Evolutionary conservation across 306 rosid species (phyloP).

Genomic region (Geum urbanum): DNA sequence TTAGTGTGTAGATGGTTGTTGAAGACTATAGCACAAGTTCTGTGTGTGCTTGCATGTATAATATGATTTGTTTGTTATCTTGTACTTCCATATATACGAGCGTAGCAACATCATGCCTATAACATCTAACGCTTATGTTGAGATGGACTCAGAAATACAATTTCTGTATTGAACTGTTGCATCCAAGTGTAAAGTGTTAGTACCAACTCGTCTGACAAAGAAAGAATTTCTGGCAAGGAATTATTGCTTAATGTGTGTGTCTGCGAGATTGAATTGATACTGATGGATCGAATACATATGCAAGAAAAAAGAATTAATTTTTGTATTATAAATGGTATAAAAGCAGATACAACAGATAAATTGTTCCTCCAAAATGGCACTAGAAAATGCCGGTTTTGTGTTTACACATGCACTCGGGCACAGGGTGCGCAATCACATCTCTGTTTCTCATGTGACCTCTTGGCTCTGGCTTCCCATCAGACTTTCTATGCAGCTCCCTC

Average conservation of each 20-base stretch:
- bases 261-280: neutral
- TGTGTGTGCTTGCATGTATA: too few species aligned
- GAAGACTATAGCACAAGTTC: too few species aligned
- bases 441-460: conserved; percentile 37
- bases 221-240: neutral
- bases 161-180: too few species aligned
- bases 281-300: neutral
- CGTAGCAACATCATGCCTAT: too few species aligned
- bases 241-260: neutral
- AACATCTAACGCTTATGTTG: too few species aligned
- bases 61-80: too few species aligned
- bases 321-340: neutral
- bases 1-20: too few species aligned
- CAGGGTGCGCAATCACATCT: conserved; percentile 50
- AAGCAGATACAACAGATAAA: conserved; percentile 1
- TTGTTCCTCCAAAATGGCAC: conserved; percentile 1
- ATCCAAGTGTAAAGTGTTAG: too few species aligned
- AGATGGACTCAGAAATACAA: too few species aligned
- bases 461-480: conserved; percentile 39
- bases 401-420: conserved; percentile 49
- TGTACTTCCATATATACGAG: too few species aligned
- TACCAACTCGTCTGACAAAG: neutral
- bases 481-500: conserved; percentile 36
- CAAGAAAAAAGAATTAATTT: neutral
- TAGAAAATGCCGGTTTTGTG: conserved; percentile 19